Conservation (phyloP, 495 filamentous ascomycete genomes). For the Neurospora sp. region DNA sequence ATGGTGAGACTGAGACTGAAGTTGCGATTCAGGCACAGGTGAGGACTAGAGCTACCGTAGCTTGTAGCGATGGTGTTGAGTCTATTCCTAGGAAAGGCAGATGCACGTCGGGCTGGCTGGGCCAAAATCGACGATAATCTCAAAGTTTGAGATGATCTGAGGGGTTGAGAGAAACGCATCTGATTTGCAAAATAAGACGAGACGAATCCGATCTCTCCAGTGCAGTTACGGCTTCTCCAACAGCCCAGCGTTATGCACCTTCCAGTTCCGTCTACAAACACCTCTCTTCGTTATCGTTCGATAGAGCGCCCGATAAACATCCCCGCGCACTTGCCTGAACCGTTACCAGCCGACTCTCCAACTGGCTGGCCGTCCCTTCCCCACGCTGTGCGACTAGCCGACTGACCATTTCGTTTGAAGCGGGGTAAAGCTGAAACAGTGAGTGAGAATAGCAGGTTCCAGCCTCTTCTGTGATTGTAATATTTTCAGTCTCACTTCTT, state of each 20-base stretch:
- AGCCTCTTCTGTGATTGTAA: not conserved
- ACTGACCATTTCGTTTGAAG: not conserved
- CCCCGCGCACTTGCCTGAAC: not conserved
- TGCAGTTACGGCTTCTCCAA: not conserved
- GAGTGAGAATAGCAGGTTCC: not conserved
- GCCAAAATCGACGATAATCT: slow-evolving; percentile 1
- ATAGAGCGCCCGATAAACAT: not conserved
- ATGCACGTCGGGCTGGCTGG: not conserved
- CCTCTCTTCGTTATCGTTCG: not conserved
- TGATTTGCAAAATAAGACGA: slow-evolving; percentile 1
- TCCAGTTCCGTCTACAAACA: not conserved
- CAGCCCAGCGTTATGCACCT: not conserved
- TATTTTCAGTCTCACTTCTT: not conserved
- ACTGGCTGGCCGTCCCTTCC: not conserved
- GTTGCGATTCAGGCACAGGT: not conserved
- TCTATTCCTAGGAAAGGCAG: not conserved
- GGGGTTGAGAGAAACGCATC: slow-evolving; percentile 13
- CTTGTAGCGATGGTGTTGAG: slow-evolving; percentile 2
- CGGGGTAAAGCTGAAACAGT: not conserved
- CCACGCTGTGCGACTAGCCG: not conserved
- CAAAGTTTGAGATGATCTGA: slow-evolving; percentile 13
- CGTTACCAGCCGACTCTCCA: not conserved
- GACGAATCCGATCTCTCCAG: not conserved
- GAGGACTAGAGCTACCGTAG: not conserved
- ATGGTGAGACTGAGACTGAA: slow-evolving; percentile 15